Evolutionary conservation across 106 monocot genomes (phyloP), one percentile per base, ranked within the genome.

Genomic region (Apostasia shenzhenica): DNA sequence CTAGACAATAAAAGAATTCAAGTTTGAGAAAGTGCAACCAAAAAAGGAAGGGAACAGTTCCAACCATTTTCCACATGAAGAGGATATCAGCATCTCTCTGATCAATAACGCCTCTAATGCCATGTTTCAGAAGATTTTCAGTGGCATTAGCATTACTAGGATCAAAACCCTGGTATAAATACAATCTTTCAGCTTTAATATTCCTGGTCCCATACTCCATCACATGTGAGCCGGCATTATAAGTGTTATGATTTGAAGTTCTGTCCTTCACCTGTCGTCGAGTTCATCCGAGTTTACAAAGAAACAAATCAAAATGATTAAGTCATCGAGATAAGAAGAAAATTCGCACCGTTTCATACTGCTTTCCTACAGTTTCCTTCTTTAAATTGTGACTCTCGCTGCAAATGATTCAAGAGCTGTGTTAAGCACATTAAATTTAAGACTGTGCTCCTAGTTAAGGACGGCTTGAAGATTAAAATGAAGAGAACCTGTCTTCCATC

Each of bases 401-500:
- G 84, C 66, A 59, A 67, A 54, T 8, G 26, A 9, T 13, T 43
- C 48, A 11, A 11, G 12, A 45, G 43, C 11, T 2, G 40, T 7
- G 5, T 12, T 48, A 11, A 8, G 13, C 14, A 45, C 11, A 55
- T 9, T 39, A 12, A 43, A 65, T 8, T 50, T 50, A 50, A 5
- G 50, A 50, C 50, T 5, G 50, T 50, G 4, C 50, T 5, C 50
- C 50, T 50, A 4, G 8, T 4, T 50, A 50, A 50, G 4, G 50
- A 50, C 4, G 50, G 26, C 26, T 26, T 50, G 8, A 50, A 50
- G 50, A 50, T 5, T 5, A 50, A 50, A 5, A 4, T 60, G 59
- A 55, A 9, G 41, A 42, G 63, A 61, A 87, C 91, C 91, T 89
- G 79, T 93, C 92, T 59, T 93, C 93, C 93, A 93, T 86, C 93